A percentile compares a stretch with the other conserved stretches of the same genome.
phyloP scores from a whole-genome alignment of 2,329 filamentous ascomycete species.

The Beauveria scarabaeidicola region DNA sequence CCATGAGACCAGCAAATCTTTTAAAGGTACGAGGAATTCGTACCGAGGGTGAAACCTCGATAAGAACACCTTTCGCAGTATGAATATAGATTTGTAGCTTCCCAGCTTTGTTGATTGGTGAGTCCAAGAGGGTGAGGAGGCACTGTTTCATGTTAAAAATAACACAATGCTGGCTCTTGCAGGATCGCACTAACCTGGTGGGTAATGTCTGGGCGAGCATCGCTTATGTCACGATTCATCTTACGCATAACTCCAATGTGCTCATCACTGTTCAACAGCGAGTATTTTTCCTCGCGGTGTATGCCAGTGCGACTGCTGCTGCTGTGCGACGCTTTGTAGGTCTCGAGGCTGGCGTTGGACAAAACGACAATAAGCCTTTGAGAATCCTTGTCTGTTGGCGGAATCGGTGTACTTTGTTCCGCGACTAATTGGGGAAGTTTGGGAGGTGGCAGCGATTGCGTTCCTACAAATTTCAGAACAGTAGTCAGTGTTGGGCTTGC shows the following conservation, averaged over 20 bases:
- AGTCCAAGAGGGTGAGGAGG: slow-evolving; percentile 91
- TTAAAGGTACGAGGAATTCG: slow-evolving; percentile 98
- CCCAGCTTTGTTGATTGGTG: slow-evolving; percentile 96
- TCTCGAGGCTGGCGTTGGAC: slow-evolving; percentile 94
- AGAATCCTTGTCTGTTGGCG: slow-evolving; percentile 79
- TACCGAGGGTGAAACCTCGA: slow-evolving; percentile 96
- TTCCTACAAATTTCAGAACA: slow-evolving; percentile 46
- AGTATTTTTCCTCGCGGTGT: slow-evolving; percentile 88
- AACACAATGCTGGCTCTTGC: not conserved
- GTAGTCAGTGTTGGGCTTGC: not conserved
- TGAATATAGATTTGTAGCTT: slow-evolving; percentile 98
- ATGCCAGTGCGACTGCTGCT: slow-evolving; percentile 54
- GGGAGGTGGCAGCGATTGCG: slow-evolving; percentile 90
- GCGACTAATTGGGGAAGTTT: slow-evolving; percentile 85
- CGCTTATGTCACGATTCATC: slow-evolving; percentile 98
- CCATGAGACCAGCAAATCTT: slow-evolving; percentile 97
- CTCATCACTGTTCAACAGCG: slow-evolving; percentile 95
- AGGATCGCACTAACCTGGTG: slow-evolving; percentile 66
- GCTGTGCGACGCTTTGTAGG: slow-evolving; percentile 82
- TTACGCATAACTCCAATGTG: slow-evolving; percentile 99
- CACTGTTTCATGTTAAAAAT: slow-evolving; percentile 50
- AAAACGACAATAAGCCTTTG: slow-evolving; percentile 90
- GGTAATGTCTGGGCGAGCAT: slow-evolving; percentile 94
- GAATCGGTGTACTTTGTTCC: slow-evolving; percentile 81
- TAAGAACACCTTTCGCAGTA: slow-evolving; percentile 92